These are phyloP conservation scores for Bothriochloa decipiens DNA, from an alignment of 176 grass and related monocot species.

Conservation along the genomic window DNA sequence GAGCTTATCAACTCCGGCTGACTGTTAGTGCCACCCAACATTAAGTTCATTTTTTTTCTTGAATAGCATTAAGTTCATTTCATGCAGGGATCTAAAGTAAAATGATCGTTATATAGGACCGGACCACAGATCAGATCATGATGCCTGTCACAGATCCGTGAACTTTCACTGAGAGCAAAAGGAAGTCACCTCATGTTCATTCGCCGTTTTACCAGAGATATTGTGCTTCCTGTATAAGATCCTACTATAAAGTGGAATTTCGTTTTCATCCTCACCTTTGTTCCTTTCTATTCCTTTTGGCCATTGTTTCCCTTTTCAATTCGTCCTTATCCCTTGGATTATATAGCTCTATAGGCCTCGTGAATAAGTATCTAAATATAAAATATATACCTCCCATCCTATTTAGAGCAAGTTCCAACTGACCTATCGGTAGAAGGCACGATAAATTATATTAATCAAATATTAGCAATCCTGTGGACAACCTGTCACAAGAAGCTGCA, in stretches of 20 bases:
- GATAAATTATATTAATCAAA: neutral
- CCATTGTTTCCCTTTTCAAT: neutral
- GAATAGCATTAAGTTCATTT: too few relatives aligned
- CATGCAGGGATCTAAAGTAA: conserved; percentile 15
- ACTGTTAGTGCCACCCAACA: conserved; percentile 7
- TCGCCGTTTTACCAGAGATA: conserved; percentile 19
- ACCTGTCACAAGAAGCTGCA: neutral
- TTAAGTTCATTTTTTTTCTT: conserved; percentile 30
- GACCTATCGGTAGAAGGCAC: conserved; percentile 6
- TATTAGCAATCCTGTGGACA: neutral
- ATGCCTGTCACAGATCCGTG: neutral
- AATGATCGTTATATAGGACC: conserved; percentile 22
- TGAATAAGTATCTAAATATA: conserved; percentile 20
- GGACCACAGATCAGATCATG: conserved; percentile 17
- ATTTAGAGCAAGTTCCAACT: conserved; percentile 1
- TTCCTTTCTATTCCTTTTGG: neutral
- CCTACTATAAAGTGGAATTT: neutral
- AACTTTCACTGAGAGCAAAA: conserved; percentile 28
- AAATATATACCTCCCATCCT: neutral
- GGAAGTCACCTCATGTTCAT: neutral
- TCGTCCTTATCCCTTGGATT: conserved; percentile 13
- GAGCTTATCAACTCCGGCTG: conserved; percentile 9
- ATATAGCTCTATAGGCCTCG: neutral
- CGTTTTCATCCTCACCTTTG: conserved; percentile 8
- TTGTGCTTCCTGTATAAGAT: conserved; percentile 24